phyloP scores from a whole-genome alignment of 192 early-diverging fungal genomes.

The Coemansia sp. region DNA sequence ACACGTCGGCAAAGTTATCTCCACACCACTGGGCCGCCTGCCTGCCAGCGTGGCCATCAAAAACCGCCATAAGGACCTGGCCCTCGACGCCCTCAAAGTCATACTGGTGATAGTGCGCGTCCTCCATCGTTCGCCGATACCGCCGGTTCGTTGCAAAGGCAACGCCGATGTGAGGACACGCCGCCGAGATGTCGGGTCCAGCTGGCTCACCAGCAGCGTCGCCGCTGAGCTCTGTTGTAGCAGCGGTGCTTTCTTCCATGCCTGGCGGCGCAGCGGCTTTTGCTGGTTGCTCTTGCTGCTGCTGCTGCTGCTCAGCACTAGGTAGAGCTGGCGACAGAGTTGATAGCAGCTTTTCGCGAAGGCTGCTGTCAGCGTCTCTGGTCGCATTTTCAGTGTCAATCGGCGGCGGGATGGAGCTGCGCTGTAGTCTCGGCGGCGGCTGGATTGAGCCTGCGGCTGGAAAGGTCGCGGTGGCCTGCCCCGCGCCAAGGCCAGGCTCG shows the following conservation, averaged over 20 bases:
- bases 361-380: conserved; percentile 26
- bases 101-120: conserved; percentile 86
- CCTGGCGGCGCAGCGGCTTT: not conserved
- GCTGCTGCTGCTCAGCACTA: conserved; percentile 3
- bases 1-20: conserved; percentile 76
- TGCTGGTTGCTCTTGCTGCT: no score
- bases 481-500: conserved; percentile 6
- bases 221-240: conserved; percentile 2
- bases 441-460: conserved; percentile 29
- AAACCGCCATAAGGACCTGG: conserved; percentile 93
- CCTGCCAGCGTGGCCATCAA: conserved; percentile 97
- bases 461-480: conserved; percentile 19
- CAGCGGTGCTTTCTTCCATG: not conserved
- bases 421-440: conserved; percentile 44
- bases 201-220: not conserved
- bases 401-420: conserved; percentile 50
- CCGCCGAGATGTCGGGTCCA: conserved; percentile 5
- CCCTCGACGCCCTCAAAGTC: conserved; percentile 80
- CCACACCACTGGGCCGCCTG: conserved; percentile 97
- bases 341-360: conserved; percentile 27
- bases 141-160: conserved; percentile 72
- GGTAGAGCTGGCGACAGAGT: conserved; percentile 24
- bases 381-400: conserved; percentile 50
- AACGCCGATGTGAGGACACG: conserved; percentile 42
- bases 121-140: conserved; percentile 97